Base-by-base conservation (phyloP, 257 asterid genomes). In the Misopates orontium region DNA sequence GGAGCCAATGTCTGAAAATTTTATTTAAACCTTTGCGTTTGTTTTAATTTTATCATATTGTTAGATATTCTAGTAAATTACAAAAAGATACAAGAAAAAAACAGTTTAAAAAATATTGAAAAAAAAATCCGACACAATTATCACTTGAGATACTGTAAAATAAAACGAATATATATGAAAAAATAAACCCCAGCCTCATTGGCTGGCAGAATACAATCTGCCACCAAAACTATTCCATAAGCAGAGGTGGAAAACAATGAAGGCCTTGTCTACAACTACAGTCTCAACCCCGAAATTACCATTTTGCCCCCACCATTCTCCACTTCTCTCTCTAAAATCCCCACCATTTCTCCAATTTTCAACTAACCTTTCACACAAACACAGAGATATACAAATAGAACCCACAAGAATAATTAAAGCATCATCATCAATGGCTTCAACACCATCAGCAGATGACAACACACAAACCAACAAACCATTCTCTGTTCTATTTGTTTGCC, bases 401-500 rank as follows among this genome's bases (percentile, higher is more conserved):
- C 42, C 77, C 31, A 51, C 73, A 25, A 56, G 28, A 36, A 36
- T 36, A 61, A 50, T 62, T n/a, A 77, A 60, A 72, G 79, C 73
- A 17, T 73, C 90, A 19, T 74, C 89, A 60, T 72, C 86, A 66
- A 89, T 85, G 95, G 85, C 87, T 45, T 74, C 95, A 36, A 19
- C 87, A 31, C 70, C 77, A 12, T 66, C 84, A 49, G n/a, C 79
- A 11, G 77, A 66, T 56, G 75, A 49, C 40, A 60, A 52, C 15
- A 13, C 76, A 62, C 71, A 61, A 66, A 41, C 79, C 48, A 59
- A 68, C 2, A 83, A 84, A 67, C 88, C 95, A 23, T 83, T 86
- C 21, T 80, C 96, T 0, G 96, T 87, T 16, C 80, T 90, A 8
- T 94, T 94, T 61, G 96, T 94, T 19, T 94, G 99, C 79, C 96